Conservation (phyloP, 352 stramenopile species). For the Globisporangium heterothallicum region DNA sequence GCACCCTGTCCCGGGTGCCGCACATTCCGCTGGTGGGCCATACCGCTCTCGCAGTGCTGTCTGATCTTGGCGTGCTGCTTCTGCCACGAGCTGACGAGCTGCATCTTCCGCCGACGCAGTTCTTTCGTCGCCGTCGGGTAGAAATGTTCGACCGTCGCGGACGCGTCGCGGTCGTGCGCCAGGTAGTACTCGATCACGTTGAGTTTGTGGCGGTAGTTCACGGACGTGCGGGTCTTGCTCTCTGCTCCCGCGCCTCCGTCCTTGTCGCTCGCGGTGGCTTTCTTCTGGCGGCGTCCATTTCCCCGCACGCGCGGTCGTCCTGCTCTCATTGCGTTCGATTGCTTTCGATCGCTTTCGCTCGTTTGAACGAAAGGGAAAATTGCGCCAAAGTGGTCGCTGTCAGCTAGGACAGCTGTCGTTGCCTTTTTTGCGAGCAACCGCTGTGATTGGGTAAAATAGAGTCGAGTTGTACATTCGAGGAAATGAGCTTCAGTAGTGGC, state of each 20-base stretch:
- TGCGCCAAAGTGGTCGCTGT: too few species aligned
- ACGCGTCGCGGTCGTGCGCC: slow-evolving; percentile 1
- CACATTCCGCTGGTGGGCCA: slow-evolving; percentile 7
- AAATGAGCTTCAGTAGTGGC: too few species aligned
- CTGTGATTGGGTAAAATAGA: too few species aligned
- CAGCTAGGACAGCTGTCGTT: too few species aligned
- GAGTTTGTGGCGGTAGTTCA: slow-evolving; percentile 12
- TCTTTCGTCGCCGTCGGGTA: slow-evolving; percentile 7
- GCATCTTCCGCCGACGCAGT: slow-evolving; percentile 8
- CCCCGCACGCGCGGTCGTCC: slow-evolving; percentile 7
- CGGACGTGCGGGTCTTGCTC: background rate
- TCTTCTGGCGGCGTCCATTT: slow-evolving; percentile 3
- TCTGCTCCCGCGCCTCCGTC: too few species aligned
- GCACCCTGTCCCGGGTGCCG: slow-evolving; percentile 2
- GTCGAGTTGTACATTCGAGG: too few species aligned
- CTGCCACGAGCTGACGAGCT: slow-evolving; percentile 8
- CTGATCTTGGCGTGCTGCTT: slow-evolving; percentile 10
- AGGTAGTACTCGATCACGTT: slow-evolving; percentile 8
- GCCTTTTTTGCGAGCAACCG: too few species aligned
- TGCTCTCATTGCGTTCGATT: slow-evolving; percentile 2
- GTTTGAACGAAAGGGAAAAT: too few species aligned
- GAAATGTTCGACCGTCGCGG: slow-evolving; percentile 8
- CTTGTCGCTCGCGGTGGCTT: background rate
- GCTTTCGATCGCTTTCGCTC: too few species aligned
- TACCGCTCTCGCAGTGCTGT: slow-evolving; percentile 4